A percentile compares a stretch with the other conserved stretches of the same genome.
These are phyloP conservation scores for Ustilago nuda DNA, from an alignment of 1,284 basidiomycete genomes.

Conservation along the genomic window DNA sequence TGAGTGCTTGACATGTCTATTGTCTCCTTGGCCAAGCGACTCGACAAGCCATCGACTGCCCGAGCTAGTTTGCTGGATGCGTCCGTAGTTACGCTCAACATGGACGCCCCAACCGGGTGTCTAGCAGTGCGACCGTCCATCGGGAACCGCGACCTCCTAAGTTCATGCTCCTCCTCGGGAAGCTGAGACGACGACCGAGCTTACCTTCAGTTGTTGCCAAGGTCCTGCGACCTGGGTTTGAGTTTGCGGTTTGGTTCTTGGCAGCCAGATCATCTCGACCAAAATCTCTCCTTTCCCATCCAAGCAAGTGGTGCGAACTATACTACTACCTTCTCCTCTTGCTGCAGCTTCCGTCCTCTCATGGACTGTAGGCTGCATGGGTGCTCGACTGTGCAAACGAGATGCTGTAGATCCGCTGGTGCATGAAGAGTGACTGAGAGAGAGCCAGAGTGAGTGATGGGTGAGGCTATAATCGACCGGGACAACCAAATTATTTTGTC, in stretches of 20 bases:
- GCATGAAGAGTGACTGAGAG: neutral
- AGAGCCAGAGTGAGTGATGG: neutral
- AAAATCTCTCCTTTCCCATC: constrained; percentile 1
- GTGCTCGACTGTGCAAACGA: neutral
- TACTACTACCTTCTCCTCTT: neutral
- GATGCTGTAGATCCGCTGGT: neutral
- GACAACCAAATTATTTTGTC: neutral
- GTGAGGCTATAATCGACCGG: neutral
- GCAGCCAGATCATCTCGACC: neutral
- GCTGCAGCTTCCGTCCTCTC: neutral
- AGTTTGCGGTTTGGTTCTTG: neutral
- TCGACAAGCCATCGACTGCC: neutral
- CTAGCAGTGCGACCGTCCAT: neutral
- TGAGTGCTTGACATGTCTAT: neutral
- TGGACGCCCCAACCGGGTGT: neutral
- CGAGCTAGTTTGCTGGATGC: neutral
- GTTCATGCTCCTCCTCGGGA: constrained; percentile 1
- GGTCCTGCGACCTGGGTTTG: constrained; percentile 1
- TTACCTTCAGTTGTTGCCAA: neutral
- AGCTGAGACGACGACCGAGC: neutral
- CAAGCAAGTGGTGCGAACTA: too few species aligned
- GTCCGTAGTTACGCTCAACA: neutral
- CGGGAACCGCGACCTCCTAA: neutral
- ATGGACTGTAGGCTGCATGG: neutral
- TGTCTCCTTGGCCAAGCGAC: neutral